Evolutionary conservation across 1,284 basidiomycete species (phyloP).

Genomic region (Phaffia rhodozyma): DNA sequence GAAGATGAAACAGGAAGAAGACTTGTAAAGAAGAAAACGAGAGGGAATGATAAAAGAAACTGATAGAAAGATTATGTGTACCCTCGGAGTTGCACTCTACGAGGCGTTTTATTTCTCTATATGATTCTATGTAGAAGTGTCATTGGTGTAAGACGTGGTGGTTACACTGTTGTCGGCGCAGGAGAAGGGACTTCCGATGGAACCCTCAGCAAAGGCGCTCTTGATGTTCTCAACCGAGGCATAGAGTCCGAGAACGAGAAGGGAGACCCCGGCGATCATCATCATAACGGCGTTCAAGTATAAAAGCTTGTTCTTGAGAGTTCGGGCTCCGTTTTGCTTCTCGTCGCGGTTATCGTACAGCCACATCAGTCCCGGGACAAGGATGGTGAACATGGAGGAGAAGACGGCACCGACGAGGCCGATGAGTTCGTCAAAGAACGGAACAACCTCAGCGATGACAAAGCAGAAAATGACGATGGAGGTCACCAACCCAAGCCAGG

Average conservation of each 20-base stretch:
- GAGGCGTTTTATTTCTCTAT: too few relatives aligned
- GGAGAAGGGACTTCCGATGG: slow-evolving; percentile 31
- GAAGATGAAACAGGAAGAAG: too few relatives aligned
- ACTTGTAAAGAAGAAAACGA: too few relatives aligned
- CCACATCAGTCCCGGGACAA: too few relatives aligned
- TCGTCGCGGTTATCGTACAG: slow-evolving; percentile 21
- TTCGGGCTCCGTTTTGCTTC: not conserved
- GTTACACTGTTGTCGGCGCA: slow-evolving; percentile 28
- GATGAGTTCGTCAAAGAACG: slow-evolving; percentile 26
- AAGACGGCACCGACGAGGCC: slow-evolving; percentile 28
- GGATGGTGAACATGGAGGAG: slow-evolving; percentile 24
- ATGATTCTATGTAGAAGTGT: too few relatives aligned
- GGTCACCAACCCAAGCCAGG: slow-evolving; percentile 44
- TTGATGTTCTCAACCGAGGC: slow-evolving; percentile 28
- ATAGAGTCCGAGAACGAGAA: not conserved
- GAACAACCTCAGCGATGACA: slow-evolving; percentile 44
- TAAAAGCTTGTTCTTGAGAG: slow-evolving; percentile 15
- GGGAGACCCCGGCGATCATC: not conserved
- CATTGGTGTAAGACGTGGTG: too few relatives aligned
- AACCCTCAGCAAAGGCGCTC: slow-evolving; percentile 27
- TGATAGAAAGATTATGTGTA: too few relatives aligned
- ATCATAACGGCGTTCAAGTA: slow-evolving; percentile 25
- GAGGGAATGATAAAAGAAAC: too few relatives aligned
- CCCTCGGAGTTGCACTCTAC: too few relatives aligned
- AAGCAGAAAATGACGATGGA: slow-evolving; percentile 41